Evolutionary conservation across 2,329 filamentous ascomycete species (phyloP).

Genomic region (Magnaporthales sp.): DNA sequence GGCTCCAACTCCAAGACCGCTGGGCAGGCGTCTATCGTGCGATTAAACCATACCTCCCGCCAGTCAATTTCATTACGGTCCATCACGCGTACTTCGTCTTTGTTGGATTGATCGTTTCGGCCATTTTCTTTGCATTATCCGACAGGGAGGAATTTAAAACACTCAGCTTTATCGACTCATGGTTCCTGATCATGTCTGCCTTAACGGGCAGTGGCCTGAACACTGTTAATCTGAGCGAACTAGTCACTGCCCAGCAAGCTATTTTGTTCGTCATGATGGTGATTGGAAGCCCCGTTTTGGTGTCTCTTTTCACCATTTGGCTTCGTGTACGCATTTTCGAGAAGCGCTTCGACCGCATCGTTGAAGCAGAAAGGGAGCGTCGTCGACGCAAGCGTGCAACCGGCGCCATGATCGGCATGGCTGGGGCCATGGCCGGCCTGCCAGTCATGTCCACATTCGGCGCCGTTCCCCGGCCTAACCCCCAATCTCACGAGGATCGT

Average conservation of each 20-base stretch:
- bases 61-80: conserved; percentile 52
- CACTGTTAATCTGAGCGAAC: conserved; percentile 51
- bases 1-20: background rate
- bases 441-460: conserved; percentile 2
- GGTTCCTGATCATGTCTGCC: conserved; percentile 56
- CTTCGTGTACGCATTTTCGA: conserved; percentile 55
- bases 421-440: background rate
- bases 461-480: background rate
- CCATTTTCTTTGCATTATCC: conserved; percentile 52
- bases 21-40: background rate
- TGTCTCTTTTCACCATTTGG: conserved; percentile 53
- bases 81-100: conserved; percentile 59
- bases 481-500: background rate
- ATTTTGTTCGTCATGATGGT: conserved; percentile 56
- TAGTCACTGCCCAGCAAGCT: conserved; percentile 60
- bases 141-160: conserved; percentile 35
- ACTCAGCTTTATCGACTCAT: conserved; percentile 51
- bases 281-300: conserved; percentile 54
- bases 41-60: conserved; percentile 21
- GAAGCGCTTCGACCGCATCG: conserved; percentile 45
- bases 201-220: conserved; percentile 59
- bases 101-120: conserved; percentile 42
- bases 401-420: conserved; percentile 8
- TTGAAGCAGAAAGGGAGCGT: conserved; percentile 29
- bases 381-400: conserved; percentile 10